Base-by-base conservation (phyloP, 2,329 filamentous ascomycete species). In the Scopulariopsis brevicaulis region DNA sequence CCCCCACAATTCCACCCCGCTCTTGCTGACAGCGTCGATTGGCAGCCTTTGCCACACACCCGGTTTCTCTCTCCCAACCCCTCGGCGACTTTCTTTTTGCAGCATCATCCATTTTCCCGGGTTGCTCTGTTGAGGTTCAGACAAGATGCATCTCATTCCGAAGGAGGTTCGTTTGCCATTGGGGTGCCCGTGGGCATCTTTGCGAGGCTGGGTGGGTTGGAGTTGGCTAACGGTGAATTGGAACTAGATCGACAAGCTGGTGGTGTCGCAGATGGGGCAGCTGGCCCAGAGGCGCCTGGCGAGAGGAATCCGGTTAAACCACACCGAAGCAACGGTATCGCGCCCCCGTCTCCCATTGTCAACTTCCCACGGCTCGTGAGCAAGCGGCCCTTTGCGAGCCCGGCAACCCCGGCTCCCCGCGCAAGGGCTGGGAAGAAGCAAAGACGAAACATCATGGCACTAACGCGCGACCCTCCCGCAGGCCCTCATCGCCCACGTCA, bases 281-380 rank as follows among this genome's bases (percentile, higher is more conserved):
- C 81, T 96, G 54, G 93, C 93, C 58, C 93, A 97, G 76, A 82
- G 87, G 63, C 84, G 93, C 60, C 84, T 97, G 63, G 93, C 93
- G 35, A 80, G 93, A 66, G 93, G 93, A 56, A 85, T 96, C 57
- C 87, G 86, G 69, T 77, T 97, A 65, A 97, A 97, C 69, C 90
- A 96, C 74, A 80, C 87, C 35, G 93, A 97, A 77, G 90, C 93
- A 61, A 85, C 84, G 63, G 90, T 94, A 72, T 67, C 71, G 62
- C 59, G 12, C 43, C 50, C 15, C 34, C 32, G 3, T 53, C 35
- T 25, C 10, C 15, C 28, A 32, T 32, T 32, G 28, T 32, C 28
- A 8, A 32, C n/a, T 35, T 53, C 11, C 35, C 3, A 35, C 7
- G 32, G 5, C 40, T n/a, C 8, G 40, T 6, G 14, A n/a, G 37